Evolutionary conservation across 2,329 filamentous ascomycete genomes (phyloP).

Genomic region (Fusarium hainanense): DNA sequence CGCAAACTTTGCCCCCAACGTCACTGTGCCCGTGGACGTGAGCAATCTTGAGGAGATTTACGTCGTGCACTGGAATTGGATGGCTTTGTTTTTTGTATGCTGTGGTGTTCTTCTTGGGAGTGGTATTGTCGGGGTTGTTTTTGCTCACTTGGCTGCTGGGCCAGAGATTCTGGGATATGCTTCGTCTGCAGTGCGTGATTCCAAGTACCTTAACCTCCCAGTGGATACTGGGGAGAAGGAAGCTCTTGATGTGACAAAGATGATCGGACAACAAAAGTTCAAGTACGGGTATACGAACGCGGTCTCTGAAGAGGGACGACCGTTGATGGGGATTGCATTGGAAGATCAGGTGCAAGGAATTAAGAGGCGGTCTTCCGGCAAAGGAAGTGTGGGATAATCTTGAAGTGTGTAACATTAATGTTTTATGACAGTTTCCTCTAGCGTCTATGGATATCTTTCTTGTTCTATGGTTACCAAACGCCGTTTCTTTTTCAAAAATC

Average conservation of each 20-base stretch:
- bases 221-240: not conserved
- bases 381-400: not conserved
- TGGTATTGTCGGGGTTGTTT: slow-evolving; percentile 11
- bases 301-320: not conserved
- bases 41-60: not conserved
- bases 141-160: slow-evolving; percentile 22
- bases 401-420: not conserved
- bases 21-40: not conserved
- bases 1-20: not conserved
- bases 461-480: not conserved
- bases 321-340: not conserved
- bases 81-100: not conserved
- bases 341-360: not conserved
- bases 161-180: slow-evolving; percentile 33
- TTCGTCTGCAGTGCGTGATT: slow-evolving; percentile 23
- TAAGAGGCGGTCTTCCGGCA: not conserved
- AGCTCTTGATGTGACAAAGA: slow-evolving; percentile 8
- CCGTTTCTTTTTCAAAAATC: not conserved
- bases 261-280: not conserved
- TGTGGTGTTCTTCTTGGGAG: not conserved
- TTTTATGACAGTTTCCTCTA: not conserved
- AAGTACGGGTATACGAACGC: slow-evolving; percentile 3
- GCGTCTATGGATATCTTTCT: not conserved
- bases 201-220: not conserved
- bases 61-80: not conserved